A percentile compares a stretch with the other conserved stretches of the same genome.
Conservation (phyloP, 495 filamentous ascomycete genomes). For the Talaromyces proteolyticus region DNA sequence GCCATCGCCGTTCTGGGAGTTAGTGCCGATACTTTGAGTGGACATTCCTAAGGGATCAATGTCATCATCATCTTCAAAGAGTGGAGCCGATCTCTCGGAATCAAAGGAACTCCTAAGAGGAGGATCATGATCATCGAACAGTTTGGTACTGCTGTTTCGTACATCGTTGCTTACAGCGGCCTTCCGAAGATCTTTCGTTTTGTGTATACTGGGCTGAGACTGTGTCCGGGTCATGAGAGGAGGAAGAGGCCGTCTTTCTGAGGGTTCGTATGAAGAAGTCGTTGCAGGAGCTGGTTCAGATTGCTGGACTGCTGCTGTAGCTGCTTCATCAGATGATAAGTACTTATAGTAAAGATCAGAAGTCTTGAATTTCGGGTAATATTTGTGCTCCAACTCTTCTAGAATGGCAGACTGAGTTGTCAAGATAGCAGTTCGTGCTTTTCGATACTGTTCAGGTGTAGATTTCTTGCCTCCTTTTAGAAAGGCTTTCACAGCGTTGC, state of each 20-base stretch:
- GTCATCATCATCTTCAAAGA: constrained; percentile 65
- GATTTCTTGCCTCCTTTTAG: constrained; percentile 70
- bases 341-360: constrained; percentile 96
- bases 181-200: constrained; percentile 46
- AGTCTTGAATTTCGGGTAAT: constrained; percentile 82
- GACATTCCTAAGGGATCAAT: constrained; percentile 59
- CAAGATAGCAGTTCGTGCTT: constrained; percentile 75
- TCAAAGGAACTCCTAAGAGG: constrained; percentile 52
- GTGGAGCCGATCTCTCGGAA: constrained; percentile 43
- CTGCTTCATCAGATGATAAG: constrained; percentile 79
- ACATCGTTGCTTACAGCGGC: constrained; percentile 54
- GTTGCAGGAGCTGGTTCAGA: constrained; percentile 14
- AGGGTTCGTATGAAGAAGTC: constrained; percentile 19
- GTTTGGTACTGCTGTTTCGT: constrained; percentile 24
- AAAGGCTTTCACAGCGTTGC: constrained; percentile 66
- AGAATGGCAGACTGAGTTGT: constrained; percentile 76
- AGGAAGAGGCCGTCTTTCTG: constrained; percentile 35
- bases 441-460: constrained; percentile 72
- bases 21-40: constrained; percentile 48
- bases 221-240: constrained; percentile 32
- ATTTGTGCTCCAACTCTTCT: constrained; percentile 70
- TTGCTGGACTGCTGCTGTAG: constrained; percentile 30
- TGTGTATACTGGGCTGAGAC: constrained; percentile 28
- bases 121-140: constrained; percentile 38
- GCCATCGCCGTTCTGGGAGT: constrained; percentile 42